Conservation (phyloP, 176 grass and related monocot genomes). For the Aechmea fasciata region DNA sequence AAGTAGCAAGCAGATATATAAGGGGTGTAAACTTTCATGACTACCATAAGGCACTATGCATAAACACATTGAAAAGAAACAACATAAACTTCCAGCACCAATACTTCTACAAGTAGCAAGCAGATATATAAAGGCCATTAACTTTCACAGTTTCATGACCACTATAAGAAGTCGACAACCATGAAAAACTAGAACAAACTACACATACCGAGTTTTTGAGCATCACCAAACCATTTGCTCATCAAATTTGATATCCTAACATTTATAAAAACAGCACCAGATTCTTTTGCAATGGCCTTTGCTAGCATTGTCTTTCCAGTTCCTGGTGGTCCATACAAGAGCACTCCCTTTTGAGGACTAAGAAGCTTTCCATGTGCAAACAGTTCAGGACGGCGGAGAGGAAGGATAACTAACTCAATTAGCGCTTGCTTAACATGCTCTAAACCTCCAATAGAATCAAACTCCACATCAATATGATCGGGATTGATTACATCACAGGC, state of each 20-base stretch:
- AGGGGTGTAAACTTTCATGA: neutral
- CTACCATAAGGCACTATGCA: neutral
- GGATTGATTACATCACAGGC: constrained; percentile 98
- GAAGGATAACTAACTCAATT: constrained; percentile 87
- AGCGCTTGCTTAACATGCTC: constrained; percentile 78
- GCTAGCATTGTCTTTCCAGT: constrained; percentile 98
- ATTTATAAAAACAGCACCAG: constrained; percentile 91
- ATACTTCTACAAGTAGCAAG: neutral
- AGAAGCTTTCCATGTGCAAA: constrained; percentile 79
- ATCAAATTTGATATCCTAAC: constrained; percentile 94
- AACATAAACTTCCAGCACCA: neutral
- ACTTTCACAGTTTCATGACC: neutral
- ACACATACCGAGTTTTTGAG: constrained; percentile 81
- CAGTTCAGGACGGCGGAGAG: constrained; percentile 67
- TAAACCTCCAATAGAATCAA: constrained; percentile 73
- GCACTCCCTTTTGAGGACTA: constrained; percentile 87
- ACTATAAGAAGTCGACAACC: too few relatives aligned
- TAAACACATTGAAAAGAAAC: neutral
- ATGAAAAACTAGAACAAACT: neutral
- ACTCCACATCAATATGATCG: constrained; percentile 76
- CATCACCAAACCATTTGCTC: constrained; percentile 99
- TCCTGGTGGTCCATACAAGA: constrained; percentile 80
- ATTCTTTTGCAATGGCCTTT: constrained; percentile 90
- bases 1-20: neutral
- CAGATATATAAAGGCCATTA: neutral